Evolutionary conservation across 2,329 filamentous ascomycete species (phyloP).

Genomic region (Shiraia bambusicola): DNA sequence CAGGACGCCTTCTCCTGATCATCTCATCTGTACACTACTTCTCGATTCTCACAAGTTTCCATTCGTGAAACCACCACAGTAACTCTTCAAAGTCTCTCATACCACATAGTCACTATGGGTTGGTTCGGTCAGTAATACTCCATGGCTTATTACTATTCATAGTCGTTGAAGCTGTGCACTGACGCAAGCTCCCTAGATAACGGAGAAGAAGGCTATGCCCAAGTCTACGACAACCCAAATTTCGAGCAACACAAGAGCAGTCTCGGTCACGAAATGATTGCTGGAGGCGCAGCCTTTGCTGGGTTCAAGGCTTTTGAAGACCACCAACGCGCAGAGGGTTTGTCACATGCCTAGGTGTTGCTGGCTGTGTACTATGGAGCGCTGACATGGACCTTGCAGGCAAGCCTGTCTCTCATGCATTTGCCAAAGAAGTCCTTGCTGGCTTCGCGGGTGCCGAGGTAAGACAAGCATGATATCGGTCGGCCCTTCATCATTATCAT

Average conservation of each 20-base stretch:
- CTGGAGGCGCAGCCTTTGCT: conserved; percentile 74
- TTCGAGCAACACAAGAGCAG: conserved; percentile 59
- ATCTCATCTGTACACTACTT: not conserved
- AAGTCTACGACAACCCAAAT: conserved; percentile 55
- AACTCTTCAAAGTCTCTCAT: not conserved
- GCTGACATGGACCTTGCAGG: conserved; percentile 46
- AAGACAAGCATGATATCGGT: not conserved
- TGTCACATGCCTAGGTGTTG: conserved; percentile 11
- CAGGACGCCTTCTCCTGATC: not conserved
- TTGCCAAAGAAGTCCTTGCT: conserved; percentile 76
- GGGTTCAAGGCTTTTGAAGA: conserved; percentile 81
- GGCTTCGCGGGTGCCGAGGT: conserved; percentile 73
- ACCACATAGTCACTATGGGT: conserved; percentile 40
- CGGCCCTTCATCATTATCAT: too few species aligned
- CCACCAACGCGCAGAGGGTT: conserved; percentile 69
- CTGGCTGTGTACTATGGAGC: not conserved
- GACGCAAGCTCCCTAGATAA: conserved; percentile 46
- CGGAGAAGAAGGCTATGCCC: conserved; percentile 55
- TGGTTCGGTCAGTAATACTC: conserved; percentile 45
- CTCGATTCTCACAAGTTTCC: not conserved
- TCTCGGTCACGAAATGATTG: conserved; percentile 72
- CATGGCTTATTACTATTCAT: too few species aligned
- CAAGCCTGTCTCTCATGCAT: conserved; percentile 69
- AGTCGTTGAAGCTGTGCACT: not conserved
- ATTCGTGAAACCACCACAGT: not conserved